Conservation (phyloP, 1,284 basidiomycete genomes). For the Bondarzewia mesenterica region DNA sequence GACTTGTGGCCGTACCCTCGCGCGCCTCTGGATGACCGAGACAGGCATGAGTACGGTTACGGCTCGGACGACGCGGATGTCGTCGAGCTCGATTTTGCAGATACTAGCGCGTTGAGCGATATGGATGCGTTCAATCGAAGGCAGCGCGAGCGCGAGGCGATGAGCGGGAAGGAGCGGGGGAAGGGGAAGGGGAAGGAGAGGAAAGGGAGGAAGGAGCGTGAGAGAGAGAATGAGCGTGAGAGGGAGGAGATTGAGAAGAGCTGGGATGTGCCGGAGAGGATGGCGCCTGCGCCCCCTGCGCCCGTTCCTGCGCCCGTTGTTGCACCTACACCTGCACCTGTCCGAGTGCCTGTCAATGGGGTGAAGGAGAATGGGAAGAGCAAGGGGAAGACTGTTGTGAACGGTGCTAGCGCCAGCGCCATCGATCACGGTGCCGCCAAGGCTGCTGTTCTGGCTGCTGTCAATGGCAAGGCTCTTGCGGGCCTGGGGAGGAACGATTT, state of each 20-base stretch:
- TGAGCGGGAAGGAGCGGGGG: constrained; percentile 9
- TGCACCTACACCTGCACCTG: no score
- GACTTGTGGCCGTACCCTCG: constrained; percentile 62
- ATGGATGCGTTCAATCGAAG: constrained; percentile 20
- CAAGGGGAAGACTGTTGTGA: not conserved
- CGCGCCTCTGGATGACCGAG: constrained; percentile 27
- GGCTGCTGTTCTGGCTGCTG: constrained; percentile 8
- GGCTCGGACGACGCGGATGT: constrained; percentile 35
- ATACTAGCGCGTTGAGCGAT: constrained; percentile 61
- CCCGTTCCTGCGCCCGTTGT: constrained; percentile 3
- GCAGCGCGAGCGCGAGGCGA: constrained; percentile 27
- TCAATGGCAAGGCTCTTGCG: constrained; percentile 4
- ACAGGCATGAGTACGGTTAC: no score
- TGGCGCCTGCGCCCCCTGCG: constrained; percentile 2
- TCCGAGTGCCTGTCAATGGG: not conserved
- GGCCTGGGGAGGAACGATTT: constrained; percentile 51
- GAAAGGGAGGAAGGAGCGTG: constrained; percentile 27
- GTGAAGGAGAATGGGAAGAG: not conserved
- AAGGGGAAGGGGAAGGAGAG: constrained; percentile 16
- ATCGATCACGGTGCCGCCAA: constrained; percentile 1
- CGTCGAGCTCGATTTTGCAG: constrained; percentile 63
- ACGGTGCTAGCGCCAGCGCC: not conserved
- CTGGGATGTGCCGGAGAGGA: constrained; percentile 42
- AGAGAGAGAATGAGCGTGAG: constrained; percentile 34
- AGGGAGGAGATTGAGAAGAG: constrained; percentile 49